Evolutionary conservation across 1,284 basidiomycete species (phyloP), one percentile per base, ranked within the genome.

Genomic region (Mycena sp.): DNA sequence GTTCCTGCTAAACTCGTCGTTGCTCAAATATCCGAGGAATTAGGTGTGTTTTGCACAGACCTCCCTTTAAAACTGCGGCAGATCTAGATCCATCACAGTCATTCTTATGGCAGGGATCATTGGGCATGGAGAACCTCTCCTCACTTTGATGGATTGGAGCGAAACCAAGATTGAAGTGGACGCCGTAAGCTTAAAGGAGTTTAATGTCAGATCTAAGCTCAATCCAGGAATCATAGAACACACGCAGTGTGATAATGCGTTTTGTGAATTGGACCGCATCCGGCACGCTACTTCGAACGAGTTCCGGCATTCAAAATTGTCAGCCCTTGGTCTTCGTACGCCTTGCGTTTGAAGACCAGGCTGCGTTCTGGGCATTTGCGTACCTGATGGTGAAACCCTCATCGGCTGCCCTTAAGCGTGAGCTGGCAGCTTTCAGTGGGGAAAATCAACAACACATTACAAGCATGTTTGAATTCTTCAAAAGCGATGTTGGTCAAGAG

Each of bases 341-440:
- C 3, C 2, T 51, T 17, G 21, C 35, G 16, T 38, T 51, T 2
- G 49, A 38, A 26, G 23, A 25, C 9, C n/a, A 51, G 19, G 32
- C 49, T 26, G 35, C 49, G 14, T 51, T 51, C 49, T 51, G 49
- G 49, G 49, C 49, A 16, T 51, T 51, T 16, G 49, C 49, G 9
- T 51, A 51, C 32, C 49, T 51, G 4, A 51, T 14, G 19, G n/a
- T 26, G 49, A 51, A 35, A n/a, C 32, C 35, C 6, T 21, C 48
- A 26, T 25, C 49, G 12, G 11, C 19, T 4, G 49, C 49, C 19
- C n/a, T 17, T 37, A 16, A 3, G 2, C 28, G 7, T 4, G 28
- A 23, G 7, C 21, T 51, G 2, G n/a, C 49, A n/a, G n/a, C n/a
- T 25, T 51, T 51, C 32, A 51, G 49, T 26, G 10, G 16, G 21